Percentiles rank a stretch among this genome's conserved stretches.
These are phyloP conservation scores for Podosphaera xanthii DNA, from an alignment of 2,329 filamentous ascomycete genomes.

Conservation along the genomic window DNA sequence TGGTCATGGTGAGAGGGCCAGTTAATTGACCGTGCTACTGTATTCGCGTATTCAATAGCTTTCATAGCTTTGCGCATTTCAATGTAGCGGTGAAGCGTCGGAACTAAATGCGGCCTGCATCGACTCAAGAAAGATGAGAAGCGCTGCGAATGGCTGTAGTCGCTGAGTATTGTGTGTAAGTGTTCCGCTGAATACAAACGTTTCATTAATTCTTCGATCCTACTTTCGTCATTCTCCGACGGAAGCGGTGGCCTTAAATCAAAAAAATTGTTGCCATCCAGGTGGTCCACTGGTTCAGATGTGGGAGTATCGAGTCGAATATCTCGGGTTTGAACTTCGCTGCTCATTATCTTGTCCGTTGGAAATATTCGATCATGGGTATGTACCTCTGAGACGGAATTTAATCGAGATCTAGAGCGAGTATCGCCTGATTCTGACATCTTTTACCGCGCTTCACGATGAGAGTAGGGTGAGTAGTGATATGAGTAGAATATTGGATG, in stretches of 20 bases:
- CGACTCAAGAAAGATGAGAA: constrained; percentile 9
- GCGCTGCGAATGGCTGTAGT: constrained; percentile 6
- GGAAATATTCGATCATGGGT: neutral
- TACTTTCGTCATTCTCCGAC: constrained; percentile 1
- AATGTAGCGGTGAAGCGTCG: constrained; percentile 7
- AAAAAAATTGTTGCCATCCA: constrained; percentile 1
- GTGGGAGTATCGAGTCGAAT: neutral
- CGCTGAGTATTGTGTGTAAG: constrained; percentile 7
- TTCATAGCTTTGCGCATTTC: constrained; percentile 11
- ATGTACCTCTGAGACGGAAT: too few relatives aligned
- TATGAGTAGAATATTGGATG: neutral
- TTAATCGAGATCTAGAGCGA: neutral
- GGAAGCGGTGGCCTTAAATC: constrained; percentile 1
- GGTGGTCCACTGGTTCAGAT: neutral
- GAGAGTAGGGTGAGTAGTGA: neutral
- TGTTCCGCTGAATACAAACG: constrained; percentile 5
- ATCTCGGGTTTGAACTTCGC: neutral
- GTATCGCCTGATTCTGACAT: neutral
- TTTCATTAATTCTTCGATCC: constrained; percentile 6
- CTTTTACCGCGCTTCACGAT: neutral
- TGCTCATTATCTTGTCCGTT: neutral
- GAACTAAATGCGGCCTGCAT: constrained; percentile 7
- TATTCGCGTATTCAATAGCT: constrained; percentile 10
- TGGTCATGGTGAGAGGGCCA: constrained; percentile 11
- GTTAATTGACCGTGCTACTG: constrained; percentile 8